phyloP scores from a whole-genome alignment of 257 asterid genomes.

The Fraxinus pennsylvanica region DNA sequence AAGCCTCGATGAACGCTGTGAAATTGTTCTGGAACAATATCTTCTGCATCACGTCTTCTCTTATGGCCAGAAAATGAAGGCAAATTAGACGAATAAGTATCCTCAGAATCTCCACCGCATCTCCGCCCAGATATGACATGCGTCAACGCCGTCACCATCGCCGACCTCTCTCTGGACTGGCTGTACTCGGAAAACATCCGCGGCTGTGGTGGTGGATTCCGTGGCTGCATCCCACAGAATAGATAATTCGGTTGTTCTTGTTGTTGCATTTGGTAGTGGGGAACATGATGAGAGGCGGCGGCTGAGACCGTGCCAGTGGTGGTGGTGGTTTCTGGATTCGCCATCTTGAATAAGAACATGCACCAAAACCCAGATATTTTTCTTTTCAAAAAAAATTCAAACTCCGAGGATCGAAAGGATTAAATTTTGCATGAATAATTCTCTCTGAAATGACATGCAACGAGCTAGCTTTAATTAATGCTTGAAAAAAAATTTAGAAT shows the following conservation, averaged over 20 bases:
- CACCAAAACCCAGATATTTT: not conserved
- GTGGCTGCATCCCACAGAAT: not conserved
- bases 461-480: too few relatives aligned
- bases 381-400: too few relatives aligned
- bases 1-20: not conserved
- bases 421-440: not conserved
- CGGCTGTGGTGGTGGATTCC: not conserved
- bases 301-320: not conserved
- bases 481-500: not conserved
- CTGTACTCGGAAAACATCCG: constrained; percentile 3
- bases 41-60: constrained; percentile 19
- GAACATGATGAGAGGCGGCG: not conserved
- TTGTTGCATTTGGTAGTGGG: not conserved
- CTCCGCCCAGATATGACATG: constrained; percentile 18
- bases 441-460: not conserved
- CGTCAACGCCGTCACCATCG: constrained; percentile 15
- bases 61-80: constrained; percentile 3
- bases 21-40: constrained; percentile 7
- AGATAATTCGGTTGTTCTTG: not conserved
- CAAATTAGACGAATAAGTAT: not conserved
- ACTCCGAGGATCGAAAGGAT: not conserved
- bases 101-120: not conserved
- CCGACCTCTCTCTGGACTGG: not conserved
- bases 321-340: not conserved
- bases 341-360: constrained; percentile 14